Evolutionary conservation across 345 rosid genomes (phyloP).

Genomic region (Ricinus communis): DNA sequence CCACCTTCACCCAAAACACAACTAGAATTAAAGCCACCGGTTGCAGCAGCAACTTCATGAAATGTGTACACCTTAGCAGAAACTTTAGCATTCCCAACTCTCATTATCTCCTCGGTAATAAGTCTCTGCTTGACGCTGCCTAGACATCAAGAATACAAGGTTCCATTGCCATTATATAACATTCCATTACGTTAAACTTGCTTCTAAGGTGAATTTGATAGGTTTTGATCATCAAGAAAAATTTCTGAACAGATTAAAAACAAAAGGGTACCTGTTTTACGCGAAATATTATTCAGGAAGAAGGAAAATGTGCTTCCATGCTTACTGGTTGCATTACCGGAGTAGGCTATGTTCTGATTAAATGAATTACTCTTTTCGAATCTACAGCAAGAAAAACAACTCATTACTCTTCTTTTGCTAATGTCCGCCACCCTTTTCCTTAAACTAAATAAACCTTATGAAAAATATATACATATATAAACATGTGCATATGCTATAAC

Average conservation of each 20-base stretch:
- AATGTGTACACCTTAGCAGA: slow-evolving; percentile 39
- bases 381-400: slow-evolving; percentile 11
- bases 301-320: slow-evolving; percentile 11
- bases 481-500: neutral
- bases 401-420: slow-evolving; percentile 11
- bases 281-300: slow-evolving; percentile 4
- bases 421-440: neutral
- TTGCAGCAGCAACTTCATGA: slow-evolving; percentile 49
- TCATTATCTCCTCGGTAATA: slow-evolving; percentile 49
- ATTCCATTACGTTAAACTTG: too few species aligned
- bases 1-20: slow-evolving; percentile 69
- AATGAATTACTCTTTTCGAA: neutral
- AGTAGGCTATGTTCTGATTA: neutral
- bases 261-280: neutral
- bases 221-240: too few species aligned
- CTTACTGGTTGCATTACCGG: neutral
- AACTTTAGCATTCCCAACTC: slow-evolving; percentile 39
- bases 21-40: slow-evolving; percentile 49
- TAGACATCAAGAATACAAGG: slow-evolving; percentile 7
- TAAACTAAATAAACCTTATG: neutral
- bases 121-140: slow-evolving; percentile 43
- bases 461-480: neutral
- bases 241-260: neutral
- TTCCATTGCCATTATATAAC: too few species aligned
- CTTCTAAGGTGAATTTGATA: too few species aligned